A percentile compares a stretch with the other conserved stretches of the same genome.
These are phyloP conservation scores for Brettanomyces bruxellensis DNA, from an alignment of 805 yeast genomes.

Conservation along the genomic window DNA sequence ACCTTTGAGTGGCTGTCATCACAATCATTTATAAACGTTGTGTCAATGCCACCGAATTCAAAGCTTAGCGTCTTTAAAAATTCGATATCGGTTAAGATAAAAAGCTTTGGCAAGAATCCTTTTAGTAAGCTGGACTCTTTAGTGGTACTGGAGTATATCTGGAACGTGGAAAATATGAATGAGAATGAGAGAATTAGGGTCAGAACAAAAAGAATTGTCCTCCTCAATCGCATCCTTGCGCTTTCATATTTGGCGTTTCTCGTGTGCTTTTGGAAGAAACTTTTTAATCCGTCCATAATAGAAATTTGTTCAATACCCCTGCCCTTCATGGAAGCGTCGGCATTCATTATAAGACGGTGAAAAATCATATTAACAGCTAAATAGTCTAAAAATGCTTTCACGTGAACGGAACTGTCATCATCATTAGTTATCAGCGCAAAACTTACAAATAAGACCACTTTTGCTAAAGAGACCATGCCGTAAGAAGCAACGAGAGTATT, in stretches of 20 bases:
- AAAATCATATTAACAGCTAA: constrained; percentile 18
- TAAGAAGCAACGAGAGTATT: constrained; percentile 16
- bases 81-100: constrained; percentile 15
- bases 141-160: not conserved
- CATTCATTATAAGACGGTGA: constrained; percentile 18
- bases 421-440: constrained; percentile 21
- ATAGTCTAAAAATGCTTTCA: constrained; percentile 19
- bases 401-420: constrained; percentile 20
- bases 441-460: constrained; percentile 17
- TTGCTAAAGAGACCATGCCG: constrained; percentile 18
- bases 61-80: constrained; percentile 13
- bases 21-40: constrained; percentile 4
- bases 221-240: constrained; percentile 11
- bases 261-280: constrained; percentile 9
- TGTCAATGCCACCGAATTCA: constrained; percentile 13
- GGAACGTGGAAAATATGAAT: not conserved
- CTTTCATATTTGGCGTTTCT: constrained; percentile 13
- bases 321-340: constrained; percentile 3
- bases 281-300: constrained; percentile 12
- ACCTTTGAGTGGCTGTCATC: not conserved
- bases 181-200: not conserved
- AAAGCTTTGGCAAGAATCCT: constrained; percentile 5
- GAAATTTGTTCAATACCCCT: not conserved
- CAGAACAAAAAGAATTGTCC: constrained; percentile 9
- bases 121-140: not conserved